These are phyloP conservation scores for Fusarium sp. DNA, from an alignment of 2,329 filamentous ascomycete genomes.

Conservation along the genomic window DNA sequence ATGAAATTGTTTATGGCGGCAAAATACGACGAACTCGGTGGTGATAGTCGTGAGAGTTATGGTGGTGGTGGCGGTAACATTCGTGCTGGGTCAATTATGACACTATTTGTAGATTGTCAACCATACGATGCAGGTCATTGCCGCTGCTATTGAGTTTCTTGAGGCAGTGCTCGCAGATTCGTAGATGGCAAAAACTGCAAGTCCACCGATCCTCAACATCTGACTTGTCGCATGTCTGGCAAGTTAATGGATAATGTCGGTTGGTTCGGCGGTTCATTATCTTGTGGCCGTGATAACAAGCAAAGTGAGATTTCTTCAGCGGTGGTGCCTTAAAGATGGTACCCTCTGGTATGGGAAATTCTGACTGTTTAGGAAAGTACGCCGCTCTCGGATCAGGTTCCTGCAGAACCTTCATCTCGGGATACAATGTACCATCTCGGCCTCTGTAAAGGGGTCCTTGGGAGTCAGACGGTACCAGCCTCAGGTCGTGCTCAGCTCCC, in stretches of 20 bases:
- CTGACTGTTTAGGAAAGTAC: slow-evolving; percentile 55
- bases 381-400: slow-evolving; percentile 55
- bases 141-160: slow-evolving; percentile 58
- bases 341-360: slow-evolving; percentile 49
- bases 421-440: slow-evolving; percentile 58
- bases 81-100: slow-evolving; percentile 6
- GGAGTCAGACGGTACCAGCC: slow-evolving; percentile 53
- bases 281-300: slow-evolving; percentile 63
- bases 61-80: neutral
- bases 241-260: slow-evolving; percentile 64
- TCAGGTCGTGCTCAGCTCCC: slow-evolving; percentile 48
- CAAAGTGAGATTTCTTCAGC: slow-evolving; percentile 60
- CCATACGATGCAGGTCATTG: slow-evolving; percentile 59
- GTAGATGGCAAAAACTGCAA: slow-evolving; percentile 65
- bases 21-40: neutral
- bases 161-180: slow-evolving; percentile 65
- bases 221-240: slow-evolving; percentile 64
- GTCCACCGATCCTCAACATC: slow-evolving; percentile 61
- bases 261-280: slow-evolving; percentile 65
- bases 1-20: slow-evolving; percentile 14
- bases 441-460: slow-evolving; percentile 55
- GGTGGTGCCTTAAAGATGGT: slow-evolving; percentile 59
- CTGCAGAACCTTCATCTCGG: slow-evolving; percentile 56
- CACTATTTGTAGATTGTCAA: slow-evolving; percentile 50
- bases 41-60: neutral